Evolutionary conservation across 2,329 filamentous ascomycete genomes (phyloP).

Genomic region (Aspergillus sojae): DNA sequence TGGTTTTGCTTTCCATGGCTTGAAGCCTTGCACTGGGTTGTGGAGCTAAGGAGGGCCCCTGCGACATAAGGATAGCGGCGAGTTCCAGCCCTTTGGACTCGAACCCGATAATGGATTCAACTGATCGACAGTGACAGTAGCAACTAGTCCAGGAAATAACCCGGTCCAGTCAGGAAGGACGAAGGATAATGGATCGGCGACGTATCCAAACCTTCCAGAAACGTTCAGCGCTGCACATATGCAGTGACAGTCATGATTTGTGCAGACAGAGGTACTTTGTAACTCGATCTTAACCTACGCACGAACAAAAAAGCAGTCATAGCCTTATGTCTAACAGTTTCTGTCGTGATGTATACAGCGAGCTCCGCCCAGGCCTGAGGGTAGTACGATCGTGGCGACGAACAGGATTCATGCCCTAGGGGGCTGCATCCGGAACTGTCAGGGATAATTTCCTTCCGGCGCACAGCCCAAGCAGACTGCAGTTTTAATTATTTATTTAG

Average conservation of each 20-base stretch:
- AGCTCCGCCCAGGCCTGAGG: background rate
- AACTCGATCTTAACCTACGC: background rate
- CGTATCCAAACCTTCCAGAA: slow-evolving; percentile 19
- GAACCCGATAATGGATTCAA: background rate
- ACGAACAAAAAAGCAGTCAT: background rate
- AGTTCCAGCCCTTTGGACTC: slow-evolving; percentile 17
- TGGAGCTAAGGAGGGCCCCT: slow-evolving; percentile 6
- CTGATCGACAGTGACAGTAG: slow-evolving; percentile 14
- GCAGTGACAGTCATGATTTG: slow-evolving; percentile 9
- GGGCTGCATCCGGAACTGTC: slow-evolving; percentile 11
- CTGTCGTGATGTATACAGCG: background rate
- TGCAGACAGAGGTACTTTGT: background rate
- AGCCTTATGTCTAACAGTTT: background rate
- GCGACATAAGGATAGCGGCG: slow-evolving; percentile 3
- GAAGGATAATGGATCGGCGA: slow-evolving; percentile 18
- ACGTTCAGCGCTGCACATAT: background rate
- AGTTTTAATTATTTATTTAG: background rate
- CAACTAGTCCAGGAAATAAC: slow-evolving; percentile 11
- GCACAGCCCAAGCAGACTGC: slow-evolving; percentile 5
- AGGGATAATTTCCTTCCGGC: slow-evolving; percentile 5
- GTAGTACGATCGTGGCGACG: background rate
- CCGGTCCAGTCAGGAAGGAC: slow-evolving; percentile 12
- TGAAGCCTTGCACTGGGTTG: background rate
- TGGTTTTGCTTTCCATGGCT: background rate
- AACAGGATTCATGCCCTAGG: slow-evolving; percentile 1